These are phyloP conservation scores for Aspergillus intermedius DNA, from an alignment of 2,329 filamentous ascomycete genomes.

Conservation along the genomic window DNA sequence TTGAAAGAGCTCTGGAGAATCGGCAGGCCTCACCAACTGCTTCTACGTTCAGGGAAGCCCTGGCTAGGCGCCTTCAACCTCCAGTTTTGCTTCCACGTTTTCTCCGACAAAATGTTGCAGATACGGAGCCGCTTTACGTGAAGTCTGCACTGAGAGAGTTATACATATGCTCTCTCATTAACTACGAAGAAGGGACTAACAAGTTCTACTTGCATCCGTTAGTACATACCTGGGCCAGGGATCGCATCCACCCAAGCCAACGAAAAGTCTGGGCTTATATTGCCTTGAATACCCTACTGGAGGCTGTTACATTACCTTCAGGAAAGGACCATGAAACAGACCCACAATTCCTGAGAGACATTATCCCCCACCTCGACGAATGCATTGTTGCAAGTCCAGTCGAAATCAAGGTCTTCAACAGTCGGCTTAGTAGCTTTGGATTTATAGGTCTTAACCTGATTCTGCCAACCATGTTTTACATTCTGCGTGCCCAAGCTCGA, in stretches of 20 bases:
- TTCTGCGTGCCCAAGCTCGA: slow-evolving; percentile 6
- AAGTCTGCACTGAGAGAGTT: slow-evolving; percentile 11
- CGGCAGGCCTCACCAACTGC: slow-evolving; percentile 1
- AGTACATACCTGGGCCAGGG: slow-evolving; percentile 27
- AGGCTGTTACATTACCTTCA: slow-evolving; percentile 8
- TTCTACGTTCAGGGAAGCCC: not conserved
- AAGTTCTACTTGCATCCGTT: slow-evolving; percentile 26
- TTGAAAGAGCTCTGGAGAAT: slow-evolving; percentile 7
- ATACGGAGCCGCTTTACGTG: slow-evolving; percentile 3
- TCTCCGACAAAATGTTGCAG: slow-evolving; percentile 1
- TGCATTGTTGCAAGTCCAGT: slow-evolving; percentile 7
- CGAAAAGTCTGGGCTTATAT: slow-evolving; percentile 10
- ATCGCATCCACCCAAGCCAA: slow-evolving; percentile 15
- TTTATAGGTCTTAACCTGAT: slow-evolving; percentile 3
- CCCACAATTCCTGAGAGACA: slow-evolving; percentile 14
- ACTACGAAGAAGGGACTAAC: slow-evolving; percentile 14
- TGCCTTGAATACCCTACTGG: slow-evolving; percentile 9
- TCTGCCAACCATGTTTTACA: slow-evolving; percentile 2
- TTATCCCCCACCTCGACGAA: slow-evolving; percentile 18
- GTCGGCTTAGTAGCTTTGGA: slow-evolving; percentile 5
- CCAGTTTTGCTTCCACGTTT: slow-evolving; percentile 2
- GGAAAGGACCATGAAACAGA: slow-evolving; percentile 7
- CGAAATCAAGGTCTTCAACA: not conserved
- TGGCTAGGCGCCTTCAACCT: slow-evolving; percentile 1
- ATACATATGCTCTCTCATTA: slow-evolving; percentile 10